Evolutionary conservation across 331 rosid species (phyloP).

Genomic region (Malus hybrid): DNA sequence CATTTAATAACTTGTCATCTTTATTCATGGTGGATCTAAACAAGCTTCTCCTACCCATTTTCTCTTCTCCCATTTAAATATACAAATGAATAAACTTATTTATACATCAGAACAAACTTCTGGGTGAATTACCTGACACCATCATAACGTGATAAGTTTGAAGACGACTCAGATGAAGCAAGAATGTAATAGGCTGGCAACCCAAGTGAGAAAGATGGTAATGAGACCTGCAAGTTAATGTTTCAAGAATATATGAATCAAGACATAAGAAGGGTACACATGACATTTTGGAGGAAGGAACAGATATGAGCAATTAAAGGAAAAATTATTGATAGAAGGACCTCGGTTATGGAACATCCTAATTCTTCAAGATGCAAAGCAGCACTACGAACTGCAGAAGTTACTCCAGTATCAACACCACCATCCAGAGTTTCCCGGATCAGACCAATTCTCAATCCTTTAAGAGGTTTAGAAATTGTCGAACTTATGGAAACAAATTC

Average conservation of each 20-base stretch:
- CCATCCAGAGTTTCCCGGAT: conserved; percentile 77
- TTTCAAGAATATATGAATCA: background rate
- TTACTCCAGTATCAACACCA: conserved; percentile 75
- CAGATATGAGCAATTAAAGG: conserved; percentile 8
- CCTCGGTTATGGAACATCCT: conserved; percentile 85
- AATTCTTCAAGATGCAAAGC: conserved; percentile 85
- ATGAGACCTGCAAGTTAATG: conserved; percentile 58
- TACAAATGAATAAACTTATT: background rate
- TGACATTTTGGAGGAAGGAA: background rate
- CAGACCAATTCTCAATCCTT: conserved; percentile 80
- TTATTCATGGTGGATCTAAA: background rate
- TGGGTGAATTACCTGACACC: conserved; percentile 61
- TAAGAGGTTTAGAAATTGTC: conserved; percentile 74
- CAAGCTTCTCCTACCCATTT: background rate
- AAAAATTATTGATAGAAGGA: conserved; percentile 13
- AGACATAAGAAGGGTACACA: background rate
- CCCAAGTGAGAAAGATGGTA: conserved; percentile 96
- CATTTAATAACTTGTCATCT: background rate
- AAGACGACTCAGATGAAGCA: conserved; percentile 93
- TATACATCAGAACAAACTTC: background rate
- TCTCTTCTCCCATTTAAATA: background rate
- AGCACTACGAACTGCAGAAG: conserved; percentile 67
- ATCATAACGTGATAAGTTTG: conserved; percentile 95
- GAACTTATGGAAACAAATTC: conserved; percentile 37
- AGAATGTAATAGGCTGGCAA: conserved; percentile 92